Conservation (phyloP, 148 eudicot genomes). For the Rhododendron henanense region DNA sequence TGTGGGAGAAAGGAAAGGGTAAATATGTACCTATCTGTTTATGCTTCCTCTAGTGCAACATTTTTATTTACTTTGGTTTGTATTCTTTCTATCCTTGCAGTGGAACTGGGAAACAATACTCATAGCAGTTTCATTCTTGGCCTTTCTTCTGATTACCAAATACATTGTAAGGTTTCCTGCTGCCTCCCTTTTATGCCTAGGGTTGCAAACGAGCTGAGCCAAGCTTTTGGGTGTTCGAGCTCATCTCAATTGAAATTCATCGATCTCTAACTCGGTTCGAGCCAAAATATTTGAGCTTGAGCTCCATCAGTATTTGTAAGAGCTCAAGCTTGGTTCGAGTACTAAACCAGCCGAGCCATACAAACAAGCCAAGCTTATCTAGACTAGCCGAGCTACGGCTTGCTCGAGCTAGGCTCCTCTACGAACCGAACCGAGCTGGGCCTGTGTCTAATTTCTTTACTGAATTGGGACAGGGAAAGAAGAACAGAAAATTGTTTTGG, state of each 20-base stretch:
- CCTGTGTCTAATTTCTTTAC: background rate
- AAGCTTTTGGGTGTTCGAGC: background rate
- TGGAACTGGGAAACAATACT: slow-evolving; percentile 86
- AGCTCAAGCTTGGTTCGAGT: background rate
- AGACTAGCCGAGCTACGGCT: background rate
- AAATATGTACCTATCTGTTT: too few relatives aligned
- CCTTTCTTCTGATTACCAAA: slow-evolving; percentile 62
- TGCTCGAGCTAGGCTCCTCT: too few relatives aligned
- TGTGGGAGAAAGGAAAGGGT: too few relatives aligned
- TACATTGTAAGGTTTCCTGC: slow-evolving; percentile 46
- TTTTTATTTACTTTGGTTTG: background rate
- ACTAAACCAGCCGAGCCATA: background rate
- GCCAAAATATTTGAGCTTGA: background rate
- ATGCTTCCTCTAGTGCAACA: background rate
- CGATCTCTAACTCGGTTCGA: background rate
- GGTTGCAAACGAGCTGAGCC: background rate
- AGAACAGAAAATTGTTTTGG: slow-evolving; percentile 73
- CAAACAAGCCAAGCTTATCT: background rate
- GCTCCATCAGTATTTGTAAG: background rate
- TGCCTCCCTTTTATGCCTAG: background rate
- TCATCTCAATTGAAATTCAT: background rate
- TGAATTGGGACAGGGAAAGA: slow-evolving; percentile 58
- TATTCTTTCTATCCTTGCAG: slow-evolving; percentile 26
- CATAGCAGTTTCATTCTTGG: slow-evolving; percentile 69
- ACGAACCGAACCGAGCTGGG: too few relatives aligned